A percentile compares a stretch with the other conserved stretches of the same genome.
Evolutionary conservation across 169 alveolate genomes (phyloP).

Genomic region (Plasmodium chabaudi): DNA sequence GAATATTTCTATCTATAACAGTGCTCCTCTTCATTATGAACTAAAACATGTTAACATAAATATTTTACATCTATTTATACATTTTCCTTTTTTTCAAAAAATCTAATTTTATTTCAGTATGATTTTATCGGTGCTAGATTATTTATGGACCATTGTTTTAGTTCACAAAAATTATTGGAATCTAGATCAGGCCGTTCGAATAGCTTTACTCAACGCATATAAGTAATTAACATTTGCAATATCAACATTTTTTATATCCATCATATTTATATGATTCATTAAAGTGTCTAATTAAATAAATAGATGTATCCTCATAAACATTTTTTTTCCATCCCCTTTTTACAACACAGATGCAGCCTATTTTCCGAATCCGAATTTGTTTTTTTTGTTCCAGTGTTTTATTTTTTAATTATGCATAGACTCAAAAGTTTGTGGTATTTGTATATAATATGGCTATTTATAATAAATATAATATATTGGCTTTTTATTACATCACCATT

Average conservation of each 20-base stretch:
- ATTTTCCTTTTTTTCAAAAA: not conserved
- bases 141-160: conserved; percentile 61
- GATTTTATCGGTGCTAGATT: conserved; percentile 22
- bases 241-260: not conserved
- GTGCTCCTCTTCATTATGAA: not conserved
- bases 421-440: conserved; percentile 60
- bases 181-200: not conserved
- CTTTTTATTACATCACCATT: not conserved
- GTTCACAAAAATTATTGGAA: conserved; percentile 63
- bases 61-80: not conserved
- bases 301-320: not conserved
- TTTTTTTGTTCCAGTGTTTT: conserved; percentile 33
- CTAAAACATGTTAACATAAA: not conserved
- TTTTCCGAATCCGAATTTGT: conserved; percentile 35
- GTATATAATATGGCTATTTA: conserved; percentile 23
- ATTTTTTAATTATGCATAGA: conserved; percentile 55
- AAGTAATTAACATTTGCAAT: not conserved
- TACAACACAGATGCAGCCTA: conserved; percentile 17
- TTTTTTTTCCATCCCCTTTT: not conserved
- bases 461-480: conserved; percentile 53
- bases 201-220: conserved; percentile 8
- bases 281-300: not conserved
- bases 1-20: not conserved
- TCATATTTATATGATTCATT: not conserved
- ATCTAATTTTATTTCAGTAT: conserved; percentile 1